These are phyloP conservation scores for Ceratocystiopsis brevicomis DNA, from an alignment of 2,329 filamentous ascomycete species.

Conservation along the genomic window DNA sequence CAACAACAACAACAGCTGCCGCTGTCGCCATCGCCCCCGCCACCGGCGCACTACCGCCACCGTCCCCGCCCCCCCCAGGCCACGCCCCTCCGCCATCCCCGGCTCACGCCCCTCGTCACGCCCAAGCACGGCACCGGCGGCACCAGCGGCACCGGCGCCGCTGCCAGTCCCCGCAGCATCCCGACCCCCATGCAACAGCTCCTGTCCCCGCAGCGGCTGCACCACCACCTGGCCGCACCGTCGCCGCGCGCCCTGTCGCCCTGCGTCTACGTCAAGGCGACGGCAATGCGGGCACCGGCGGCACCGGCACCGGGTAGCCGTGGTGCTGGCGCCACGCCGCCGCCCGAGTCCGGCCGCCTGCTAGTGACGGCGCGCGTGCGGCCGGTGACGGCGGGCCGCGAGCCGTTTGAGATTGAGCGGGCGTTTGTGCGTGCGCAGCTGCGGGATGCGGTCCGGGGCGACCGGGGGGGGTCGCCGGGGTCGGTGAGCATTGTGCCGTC, in stretches of 20 bases:
- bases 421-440: slow-evolving; percentile 31
- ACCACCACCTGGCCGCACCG: neutral
- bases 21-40: too few species aligned
- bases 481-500: slow-evolving; percentile 2
- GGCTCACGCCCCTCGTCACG: neutral
- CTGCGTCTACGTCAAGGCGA: slow-evolving; percentile 8
- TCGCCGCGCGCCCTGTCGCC: slow-evolving; percentile 7
- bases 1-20: too few species aligned
- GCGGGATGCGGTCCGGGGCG: slow-evolving; percentile 25
- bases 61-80: too few species aligned
- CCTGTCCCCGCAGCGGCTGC: neutral
- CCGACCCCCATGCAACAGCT: too few species aligned
- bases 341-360: slow-evolving; percentile 10
- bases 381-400: slow-evolving; percentile 21
- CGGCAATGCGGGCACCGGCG: neutral
- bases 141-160: neutral
- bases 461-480: slow-evolving; percentile 4
- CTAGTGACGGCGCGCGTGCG: slow-evolving; percentile 25
- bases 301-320: too few species aligned
- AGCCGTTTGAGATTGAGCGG: slow-evolving; percentile 29
- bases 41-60: neutral
- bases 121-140: neutral
- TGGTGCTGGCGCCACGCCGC: neutral
- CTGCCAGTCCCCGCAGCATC: slow-evolving; percentile 5
- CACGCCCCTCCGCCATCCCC: too few species aligned